A percentile compares a stretch with the other conserved stretches of the same genome.
phyloP scores from a whole-genome alignment of 208 protist genomes.

The Trichomonas vaginalis region DNA sequence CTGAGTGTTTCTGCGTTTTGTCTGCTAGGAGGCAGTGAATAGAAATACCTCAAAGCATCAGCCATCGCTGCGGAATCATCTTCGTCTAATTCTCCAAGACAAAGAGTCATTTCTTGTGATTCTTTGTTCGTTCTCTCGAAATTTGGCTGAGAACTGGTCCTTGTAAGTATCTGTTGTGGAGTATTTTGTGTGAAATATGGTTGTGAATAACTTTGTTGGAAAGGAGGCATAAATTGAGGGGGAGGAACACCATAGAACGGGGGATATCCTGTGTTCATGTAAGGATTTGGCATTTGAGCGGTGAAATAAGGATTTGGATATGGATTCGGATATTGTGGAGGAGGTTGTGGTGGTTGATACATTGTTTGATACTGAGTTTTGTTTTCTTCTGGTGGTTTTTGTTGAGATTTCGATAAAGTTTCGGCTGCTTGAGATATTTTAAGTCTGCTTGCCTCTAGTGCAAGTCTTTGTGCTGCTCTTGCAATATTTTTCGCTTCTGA shows the following conservation, averaged over 20 bases:
- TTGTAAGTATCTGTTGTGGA: neutral
- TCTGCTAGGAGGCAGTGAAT: neutral
- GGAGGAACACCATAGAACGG: no score
- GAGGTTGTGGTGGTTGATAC: neutral
- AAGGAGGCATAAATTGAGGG: no score
- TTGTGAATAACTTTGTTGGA: no score
- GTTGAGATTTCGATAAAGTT: neutral
- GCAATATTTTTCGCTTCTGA: neutral
- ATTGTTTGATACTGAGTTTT: neutral
- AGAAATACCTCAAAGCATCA: neutral
- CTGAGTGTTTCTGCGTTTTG: neutral
- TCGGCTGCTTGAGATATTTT: neutral
- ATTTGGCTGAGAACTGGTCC: neutral
- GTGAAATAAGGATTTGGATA: neutral
- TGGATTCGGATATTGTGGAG: neutral
- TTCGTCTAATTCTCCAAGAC: neutral
- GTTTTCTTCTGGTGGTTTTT: neutral
- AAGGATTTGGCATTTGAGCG: no score
- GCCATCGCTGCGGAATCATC: neutral
- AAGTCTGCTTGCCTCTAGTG: neutral
- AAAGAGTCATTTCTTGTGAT: neutral
- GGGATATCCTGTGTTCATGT: no score
- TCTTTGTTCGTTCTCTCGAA: neutral
- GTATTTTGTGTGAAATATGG: neutral
- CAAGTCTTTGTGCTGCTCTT: neutral